Conservation (phyloP, 768 basidiomycete genomes). For the Mycena rebaudengoi region DNA sequence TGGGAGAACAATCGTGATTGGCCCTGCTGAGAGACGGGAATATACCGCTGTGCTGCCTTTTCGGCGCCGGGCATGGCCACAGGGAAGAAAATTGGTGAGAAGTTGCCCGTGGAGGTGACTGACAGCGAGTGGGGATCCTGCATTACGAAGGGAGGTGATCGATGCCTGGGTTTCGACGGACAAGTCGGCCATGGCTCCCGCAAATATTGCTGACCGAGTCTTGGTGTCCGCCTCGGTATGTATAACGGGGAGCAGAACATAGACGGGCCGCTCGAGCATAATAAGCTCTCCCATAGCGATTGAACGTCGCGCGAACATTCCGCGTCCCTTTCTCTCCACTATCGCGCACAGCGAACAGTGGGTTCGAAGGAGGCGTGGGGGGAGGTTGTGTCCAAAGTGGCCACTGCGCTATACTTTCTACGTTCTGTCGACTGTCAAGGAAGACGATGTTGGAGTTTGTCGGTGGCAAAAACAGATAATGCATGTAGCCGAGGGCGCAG, state of each 20-base stretch:
- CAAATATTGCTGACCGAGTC: too few relatives aligned
- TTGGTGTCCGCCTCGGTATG: too few relatives aligned
- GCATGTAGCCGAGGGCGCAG: neutral
- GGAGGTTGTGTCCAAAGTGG: neutral
- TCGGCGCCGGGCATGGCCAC: neutral
- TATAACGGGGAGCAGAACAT: slow-evolving; percentile 9
- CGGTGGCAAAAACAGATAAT: slow-evolving; percentile 13
- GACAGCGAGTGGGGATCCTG: neutral
- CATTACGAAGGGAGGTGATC: slow-evolving; percentile 19
- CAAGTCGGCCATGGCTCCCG: slow-evolving; percentile 13
- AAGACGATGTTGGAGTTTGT: slow-evolving; percentile 14
- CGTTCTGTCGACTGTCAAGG: slow-evolving; percentile 4
- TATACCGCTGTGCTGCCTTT: slow-evolving; percentile 8
- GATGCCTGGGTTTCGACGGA: slow-evolving; percentile 1
- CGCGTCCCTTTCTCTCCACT: slow-evolving; percentile 13
- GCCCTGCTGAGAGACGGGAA: slow-evolving; percentile 14
- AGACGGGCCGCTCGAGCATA: slow-evolving; percentile 21
- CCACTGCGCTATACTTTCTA: slow-evolving; percentile 10
- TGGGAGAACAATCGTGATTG: slow-evolving; percentile 18
- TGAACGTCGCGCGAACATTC: slow-evolving; percentile 23
- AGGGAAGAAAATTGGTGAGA: slow-evolving; percentile 22
- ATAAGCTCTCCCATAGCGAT: slow-evolving; percentile 23
- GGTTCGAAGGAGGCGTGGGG: neutral
- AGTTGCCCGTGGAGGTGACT: slow-evolving; percentile 3
- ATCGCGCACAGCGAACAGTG: slow-evolving; percentile 8